These are phyloP conservation scores for Trichoderma erinaceum DNA, from an alignment of 495 filamentous ascomycete species.

Conservation along the genomic window DNA sequence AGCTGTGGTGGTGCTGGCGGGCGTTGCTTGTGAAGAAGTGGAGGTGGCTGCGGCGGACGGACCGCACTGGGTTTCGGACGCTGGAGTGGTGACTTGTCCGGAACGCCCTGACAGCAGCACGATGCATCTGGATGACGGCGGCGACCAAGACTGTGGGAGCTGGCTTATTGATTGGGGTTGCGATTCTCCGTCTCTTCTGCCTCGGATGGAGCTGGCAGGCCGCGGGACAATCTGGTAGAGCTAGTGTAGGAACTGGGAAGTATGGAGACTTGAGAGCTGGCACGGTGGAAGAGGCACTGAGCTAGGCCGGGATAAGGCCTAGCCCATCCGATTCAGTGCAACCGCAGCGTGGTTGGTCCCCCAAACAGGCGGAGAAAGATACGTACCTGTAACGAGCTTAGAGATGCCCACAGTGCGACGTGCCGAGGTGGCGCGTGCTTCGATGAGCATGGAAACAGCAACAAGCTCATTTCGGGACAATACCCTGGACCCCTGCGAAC, in stretches of 20 bases:
- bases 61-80: conserved; percentile 30
- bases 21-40: conserved; percentile 19
- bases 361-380: no score
- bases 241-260: not conserved
- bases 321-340: not conserved
- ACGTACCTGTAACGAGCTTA: not conserved
- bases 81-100: conserved; percentile 40
- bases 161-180: not conserved
- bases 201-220: conserved; percentile 12
- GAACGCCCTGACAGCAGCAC: conserved; percentile 38
- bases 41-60: conserved; percentile 28
- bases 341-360: not conserved
- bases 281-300: not conserved
- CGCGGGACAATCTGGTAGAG: conserved; percentile 8
- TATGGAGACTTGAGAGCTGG: not conserved
- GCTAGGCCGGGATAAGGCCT: not conserved
- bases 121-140: conserved; percentile 36
- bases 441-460: not conserved
- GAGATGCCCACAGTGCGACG: not conserved
- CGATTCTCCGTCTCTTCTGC: not conserved
- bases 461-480: conserved; percentile 3
- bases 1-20: conserved; percentile 23
- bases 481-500: not conserved
- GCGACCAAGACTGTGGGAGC: conserved; percentile 14
- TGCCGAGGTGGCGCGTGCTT: not conserved